Percentiles rank a stretch among this genome's conserved stretches.
Conservation (phyloP, 23 red algal species). For the Gracilariopsis chorda region DNA sequence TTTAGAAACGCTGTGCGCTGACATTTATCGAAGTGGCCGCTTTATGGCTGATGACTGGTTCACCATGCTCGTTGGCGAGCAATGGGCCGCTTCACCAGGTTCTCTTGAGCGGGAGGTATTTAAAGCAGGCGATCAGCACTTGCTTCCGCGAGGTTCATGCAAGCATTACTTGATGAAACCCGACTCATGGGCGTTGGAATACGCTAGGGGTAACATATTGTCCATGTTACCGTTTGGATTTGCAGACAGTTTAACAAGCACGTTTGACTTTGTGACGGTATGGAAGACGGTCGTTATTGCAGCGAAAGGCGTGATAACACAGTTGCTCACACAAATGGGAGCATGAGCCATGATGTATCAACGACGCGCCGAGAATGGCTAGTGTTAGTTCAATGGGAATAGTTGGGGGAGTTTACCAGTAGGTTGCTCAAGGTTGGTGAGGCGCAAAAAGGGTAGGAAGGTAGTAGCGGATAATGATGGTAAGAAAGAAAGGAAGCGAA, state of each 20-base stretch:
- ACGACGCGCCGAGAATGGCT: too few relatives aligned
- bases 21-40: constrained; percentile 34
- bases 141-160: constrained; percentile 22
- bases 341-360: background rate
- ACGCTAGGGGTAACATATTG: constrained; percentile 74
- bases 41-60: constrained; percentile 81
- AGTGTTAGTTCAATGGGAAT: background rate
- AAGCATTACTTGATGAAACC: constrained; percentile 66
- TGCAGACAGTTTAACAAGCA: constrained; percentile 58
- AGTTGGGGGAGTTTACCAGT: background rate
- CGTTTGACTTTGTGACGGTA: constrained; percentile 50
- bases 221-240: constrained; percentile 82
- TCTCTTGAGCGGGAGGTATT: constrained; percentile 45
- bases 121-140: constrained; percentile 66
- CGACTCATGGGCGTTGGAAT: constrained; percentile 74
- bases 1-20: too few relatives aligned
- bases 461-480: too few relatives aligned
- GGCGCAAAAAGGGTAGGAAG: too few relatives aligned
- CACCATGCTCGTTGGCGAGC: constrained; percentile 69
- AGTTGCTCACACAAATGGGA: constrained; percentile 29
- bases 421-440: too few relatives aligned
- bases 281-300: constrained; percentile 39
- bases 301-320: constrained; percentile 59
- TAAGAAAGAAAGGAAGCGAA: too few relatives aligned
- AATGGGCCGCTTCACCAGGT: constrained; percentile 56